These are phyloP conservation scores for Penicillium sp. DNA, from an alignment of 2,329 filamentous ascomycete species.

Conservation along the genomic window DNA sequence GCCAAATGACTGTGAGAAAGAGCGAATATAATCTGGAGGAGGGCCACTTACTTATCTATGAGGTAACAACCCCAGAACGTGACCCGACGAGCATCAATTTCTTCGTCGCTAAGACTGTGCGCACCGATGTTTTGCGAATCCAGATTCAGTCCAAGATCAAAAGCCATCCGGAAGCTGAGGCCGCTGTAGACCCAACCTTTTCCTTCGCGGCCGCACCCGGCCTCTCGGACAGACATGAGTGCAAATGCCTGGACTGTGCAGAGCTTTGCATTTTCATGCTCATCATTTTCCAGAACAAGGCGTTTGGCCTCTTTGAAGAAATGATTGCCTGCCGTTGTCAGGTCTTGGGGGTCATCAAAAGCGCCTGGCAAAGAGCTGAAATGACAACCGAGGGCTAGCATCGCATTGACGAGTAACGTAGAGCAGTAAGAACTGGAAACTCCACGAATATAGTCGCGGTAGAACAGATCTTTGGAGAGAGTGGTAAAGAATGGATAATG, in stretches of 20 bases:
- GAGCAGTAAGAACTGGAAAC: conserved; percentile 77
- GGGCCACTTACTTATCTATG: conserved; percentile 75
- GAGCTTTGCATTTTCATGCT: conserved; percentile 85
- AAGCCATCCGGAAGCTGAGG: conserved; percentile 97
- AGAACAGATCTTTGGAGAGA: conserved; percentile 82
- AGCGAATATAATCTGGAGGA: not conserved
- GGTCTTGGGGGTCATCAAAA: conserved; percentile 70
- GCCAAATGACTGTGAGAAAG: conserved; percentile 14
- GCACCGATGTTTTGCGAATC: conserved; percentile 69
- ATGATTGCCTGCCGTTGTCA: conserved; percentile 86
- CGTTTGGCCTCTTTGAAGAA: conserved; percentile 95
- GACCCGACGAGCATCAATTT: conserved; percentile 84
- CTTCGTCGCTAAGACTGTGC: conserved; percentile 72
- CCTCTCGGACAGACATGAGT: conserved; percentile 94
- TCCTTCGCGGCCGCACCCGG: conserved; percentile 88
- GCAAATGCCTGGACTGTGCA: conserved; percentile 92
- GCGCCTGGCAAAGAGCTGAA: conserved; percentile 79
- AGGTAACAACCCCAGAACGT: conserved; percentile 98
- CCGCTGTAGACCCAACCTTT: conserved; percentile 98
- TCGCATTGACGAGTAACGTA: conserved; percentile 85
- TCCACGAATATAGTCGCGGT: conserved; percentile 78
- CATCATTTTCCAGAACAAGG: conserved; percentile 84
- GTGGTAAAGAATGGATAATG: conserved; percentile 97
- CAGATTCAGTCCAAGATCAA: conserved; percentile 88
- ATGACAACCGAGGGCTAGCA: conserved; percentile 89